These are phyloP conservation scores for Aplosporella prunicola DNA, from an alignment of 2,329 filamentous ascomycete species.

Conservation along the genomic window DNA sequence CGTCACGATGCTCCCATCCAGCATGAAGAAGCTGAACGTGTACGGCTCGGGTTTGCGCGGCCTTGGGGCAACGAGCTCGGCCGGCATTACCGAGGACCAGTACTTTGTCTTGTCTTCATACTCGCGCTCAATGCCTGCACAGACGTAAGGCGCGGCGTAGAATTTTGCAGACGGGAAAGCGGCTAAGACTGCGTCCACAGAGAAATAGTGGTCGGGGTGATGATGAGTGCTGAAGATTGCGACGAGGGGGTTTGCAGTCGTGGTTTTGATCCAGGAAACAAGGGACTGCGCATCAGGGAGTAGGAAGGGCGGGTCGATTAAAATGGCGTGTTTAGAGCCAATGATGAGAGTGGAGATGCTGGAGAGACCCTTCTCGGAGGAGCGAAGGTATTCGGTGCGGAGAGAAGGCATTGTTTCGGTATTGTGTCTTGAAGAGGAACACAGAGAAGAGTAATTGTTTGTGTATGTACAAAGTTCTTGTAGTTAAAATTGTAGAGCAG, in stretches of 20 bases:
- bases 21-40: slow-evolving; percentile 20
- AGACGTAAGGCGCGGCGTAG: slow-evolving; percentile 18
- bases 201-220: slow-evolving; percentile 25
- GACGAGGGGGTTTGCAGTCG: slow-evolving; percentile 16
- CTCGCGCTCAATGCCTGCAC: slow-evolving; percentile 24
- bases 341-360: slow-evolving; percentile 21
- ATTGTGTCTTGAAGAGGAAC: too few species aligned
- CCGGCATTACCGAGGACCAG: slow-evolving; percentile 21
- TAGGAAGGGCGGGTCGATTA: slow-evolving; percentile 27
- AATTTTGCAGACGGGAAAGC: slow-evolving; percentile 18
- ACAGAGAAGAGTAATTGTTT: too few species aligned
- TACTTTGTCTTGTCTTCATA: slow-evolving; percentile 26
- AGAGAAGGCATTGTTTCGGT: too few species aligned
- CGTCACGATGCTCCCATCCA: slow-evolving; percentile 19
- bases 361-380: slow-evolving; percentile 20
- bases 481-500: too few species aligned
- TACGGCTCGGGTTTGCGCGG: slow-evolving; percentile 19
- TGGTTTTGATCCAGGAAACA: slow-evolving; percentile 20
- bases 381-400: too few species aligned
- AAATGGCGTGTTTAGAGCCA: slow-evolving; percentile 12
- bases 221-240: slow-evolving; percentile 28
- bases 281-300: slow-evolving; percentile 22
- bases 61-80: slow-evolving; percentile 19
- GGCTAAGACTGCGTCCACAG: slow-evolving; percentile 21
- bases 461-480: too few species aligned